phyloP scores from a whole-genome alignment of 306 rosid genomes.

The Ormosia semicastrata region DNA sequence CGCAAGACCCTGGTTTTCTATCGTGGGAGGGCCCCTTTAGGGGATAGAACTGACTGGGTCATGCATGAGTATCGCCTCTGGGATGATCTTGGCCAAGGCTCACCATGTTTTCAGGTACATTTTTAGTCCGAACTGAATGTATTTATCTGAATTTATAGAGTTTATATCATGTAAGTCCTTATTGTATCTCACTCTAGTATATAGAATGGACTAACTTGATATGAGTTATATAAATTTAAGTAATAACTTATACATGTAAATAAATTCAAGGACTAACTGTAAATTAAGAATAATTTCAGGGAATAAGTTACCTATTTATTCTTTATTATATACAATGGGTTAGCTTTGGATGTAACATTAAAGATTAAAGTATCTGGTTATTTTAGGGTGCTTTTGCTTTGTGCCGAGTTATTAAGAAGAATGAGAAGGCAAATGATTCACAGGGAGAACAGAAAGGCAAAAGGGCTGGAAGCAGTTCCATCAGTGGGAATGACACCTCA shows the following conservation, averaged over 20 bases:
- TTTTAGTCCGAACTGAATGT: no score
- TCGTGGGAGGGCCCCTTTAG: slow-evolving; percentile 86
- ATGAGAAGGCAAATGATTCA: slow-evolving; percentile 52
- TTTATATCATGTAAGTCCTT: no score
- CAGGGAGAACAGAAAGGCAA: slow-evolving; percentile 46
- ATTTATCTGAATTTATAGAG: no score
- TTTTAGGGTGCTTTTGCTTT: slow-evolving; percentile 76
- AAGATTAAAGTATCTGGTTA: background rate
- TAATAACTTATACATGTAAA: no score
- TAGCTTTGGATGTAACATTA: no score
- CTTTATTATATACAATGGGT: no score
- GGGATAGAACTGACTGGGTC: slow-evolving; percentile 81
- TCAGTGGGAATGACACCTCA: slow-evolving; percentile 35
- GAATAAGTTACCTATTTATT: no score
- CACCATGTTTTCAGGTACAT: slow-evolving; percentile 53
- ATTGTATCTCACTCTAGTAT: no score
- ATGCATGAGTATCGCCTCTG: slow-evolving; percentile 94
- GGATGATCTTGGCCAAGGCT: slow-evolving; percentile 55
- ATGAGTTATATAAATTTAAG: no score
- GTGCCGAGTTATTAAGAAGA: slow-evolving; percentile 81
- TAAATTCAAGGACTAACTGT: no score
- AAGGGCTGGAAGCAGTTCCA: slow-evolving; percentile 39
- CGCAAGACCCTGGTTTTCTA: slow-evolving; percentile 91
- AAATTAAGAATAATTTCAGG: no score
- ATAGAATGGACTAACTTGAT: no score